A percentile compares a stretch with the other conserved stretches of the same genome.
phyloP scores from a whole-genome alignment of 2,329 filamentous ascomycete genomes.

The Pyricularia sp. region DNA sequence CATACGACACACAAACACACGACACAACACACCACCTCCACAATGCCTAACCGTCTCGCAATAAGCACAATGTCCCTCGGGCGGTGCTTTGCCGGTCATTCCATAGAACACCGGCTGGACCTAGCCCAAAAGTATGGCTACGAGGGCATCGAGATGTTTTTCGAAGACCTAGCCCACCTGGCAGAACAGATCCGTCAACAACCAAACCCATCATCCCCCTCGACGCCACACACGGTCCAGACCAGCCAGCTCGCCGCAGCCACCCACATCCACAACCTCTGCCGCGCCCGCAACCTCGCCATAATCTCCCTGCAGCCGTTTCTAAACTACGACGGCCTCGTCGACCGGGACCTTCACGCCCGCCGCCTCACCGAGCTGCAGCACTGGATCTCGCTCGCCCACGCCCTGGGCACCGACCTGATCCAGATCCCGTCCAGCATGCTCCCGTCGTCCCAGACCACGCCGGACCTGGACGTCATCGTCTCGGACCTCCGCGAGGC shows the following conservation, averaged over 20 bases:
- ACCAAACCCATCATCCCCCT: neutral
- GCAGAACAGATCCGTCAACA: constrained; percentile 19
- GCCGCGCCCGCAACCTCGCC: constrained; percentile 26
- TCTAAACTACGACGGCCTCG: constrained; percentile 48
- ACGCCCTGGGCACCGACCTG: constrained; percentile 42
- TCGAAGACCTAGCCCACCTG: constrained; percentile 44
- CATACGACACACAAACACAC: neutral
- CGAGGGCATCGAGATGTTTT: constrained; percentile 47
- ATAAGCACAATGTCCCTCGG: constrained; percentile 11
- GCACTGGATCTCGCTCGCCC: constrained; percentile 44
- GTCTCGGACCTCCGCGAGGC: constrained; percentile 38
- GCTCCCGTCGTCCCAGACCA: constrained; percentile 20
- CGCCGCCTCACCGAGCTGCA: constrained; percentile 39
- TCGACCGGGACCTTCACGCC: constrained; percentile 33
- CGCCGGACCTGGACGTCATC: constrained; percentile 29
- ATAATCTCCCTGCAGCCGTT: constrained; percentile 50
- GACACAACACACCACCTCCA: neutral
- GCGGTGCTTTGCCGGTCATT: constrained; percentile 8
- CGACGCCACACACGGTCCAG: neutral
- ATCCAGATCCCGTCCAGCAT: constrained; percentile 52
- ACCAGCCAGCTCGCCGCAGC: constrained; percentile 26
- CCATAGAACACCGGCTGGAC: constrained; percentile 6
- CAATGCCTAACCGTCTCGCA: constrained; percentile 8
- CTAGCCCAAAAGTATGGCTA: constrained; percentile 22
- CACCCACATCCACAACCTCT: constrained; percentile 29